Base-by-base conservation (phyloP, 495 filamentous ascomycete genomes). In the Glutinoglossum americanum region DNA sequence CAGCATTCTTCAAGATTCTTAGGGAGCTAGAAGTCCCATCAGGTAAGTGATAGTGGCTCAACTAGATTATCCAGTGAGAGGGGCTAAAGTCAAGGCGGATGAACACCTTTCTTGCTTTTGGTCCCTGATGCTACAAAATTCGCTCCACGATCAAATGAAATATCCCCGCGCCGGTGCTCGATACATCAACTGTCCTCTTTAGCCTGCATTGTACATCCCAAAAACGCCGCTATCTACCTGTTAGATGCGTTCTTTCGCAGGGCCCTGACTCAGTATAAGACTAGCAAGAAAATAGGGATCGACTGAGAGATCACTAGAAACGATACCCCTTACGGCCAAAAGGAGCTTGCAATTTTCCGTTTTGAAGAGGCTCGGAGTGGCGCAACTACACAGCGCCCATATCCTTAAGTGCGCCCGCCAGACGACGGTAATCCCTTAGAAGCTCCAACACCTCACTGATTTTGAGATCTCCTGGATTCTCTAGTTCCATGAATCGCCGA, bases 371-470 rank as follows among this genome's bases (percentile, higher is more conserved):
- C 41, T 13, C 4, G 1, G 9, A 3, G n/a, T 5, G 4, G 17
- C 17, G 13, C 17, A 45, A 45, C 41, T 45, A 77, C 54, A 82
- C 73, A 33, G 75, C 79, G 3, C 77, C 76, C 66, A 76, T 68
- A 57, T 79, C 75, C 65, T 76, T 77, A 65, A 89, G 67, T 26
- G 78, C 83, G 21, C 70, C 74, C 8, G 85, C 87, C 13, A 99
- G 70, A 53, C 89, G 72, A 60, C 89, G 82, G 67, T 97, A 99
- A 68, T 96, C 92, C 62, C 78, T 79, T 55, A 99, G 69, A 60
- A 99, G 65, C 58, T 85, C 80, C 41, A 85, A 70, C 44, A 96
- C 81, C 63, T 99, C 92, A 21, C 81, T 81, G 51, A 97, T 68
- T 56, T 74, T 82, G 48, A 99, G 69, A 57, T 97, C 89, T 7